Base-by-base conservation (phyloP, 805 yeast species). In the Teunomyces cretensis region DNA sequence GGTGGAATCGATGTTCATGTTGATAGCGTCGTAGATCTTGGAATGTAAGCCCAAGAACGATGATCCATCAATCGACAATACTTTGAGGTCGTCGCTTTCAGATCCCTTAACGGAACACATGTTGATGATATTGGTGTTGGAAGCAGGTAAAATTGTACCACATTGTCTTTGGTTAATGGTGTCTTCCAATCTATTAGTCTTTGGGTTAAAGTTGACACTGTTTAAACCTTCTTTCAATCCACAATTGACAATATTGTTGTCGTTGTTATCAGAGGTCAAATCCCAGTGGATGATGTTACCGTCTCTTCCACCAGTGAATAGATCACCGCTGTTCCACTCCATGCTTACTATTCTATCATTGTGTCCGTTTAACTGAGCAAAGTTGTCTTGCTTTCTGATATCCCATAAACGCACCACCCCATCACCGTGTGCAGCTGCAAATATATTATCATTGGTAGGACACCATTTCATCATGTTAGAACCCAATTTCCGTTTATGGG, bases 211-310 rank as follows among this genome's bases (percentile, higher is more conserved):
- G 7, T 58, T 51, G 24, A 76, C 64, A 37, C 79, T 68, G 30
- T 66, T 58, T 19, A 79, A 53, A 0, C 82, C 81, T 49, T 74
- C 76, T 43, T 67, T 73, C 38, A 78, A 53, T 3, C 75, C 67
- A 52, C 85, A 79, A 15, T 62, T 51, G 33, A 43, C 48, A n/a
- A 50, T 48, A 9, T 43, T 53, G 1, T 35, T 33, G 26, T 47
- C 36, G 7, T 41, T 46, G 9, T 45, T 41, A 37, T 56, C 63
- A 13, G 64, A 56, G 7, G 74, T 61, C 40, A 80, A 64, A 59
- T 80, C 80, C 91, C 91, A 85, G 47, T 80, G 81, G 9, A 83
- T 70, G n/a, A 86, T 75, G 43, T 74, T 77, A 3, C 90, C 90
- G 55, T 85, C 89, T 39, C 70, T 65, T 1, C 85, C 79, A 6